A percentile compares a stretch with the other conserved stretches of the same genome.
These are phyloP conservation scores for Calonectria fujianensis DNA, from an alignment of 2,329 filamentous ascomycete species.

Conservation along the genomic window DNA sequence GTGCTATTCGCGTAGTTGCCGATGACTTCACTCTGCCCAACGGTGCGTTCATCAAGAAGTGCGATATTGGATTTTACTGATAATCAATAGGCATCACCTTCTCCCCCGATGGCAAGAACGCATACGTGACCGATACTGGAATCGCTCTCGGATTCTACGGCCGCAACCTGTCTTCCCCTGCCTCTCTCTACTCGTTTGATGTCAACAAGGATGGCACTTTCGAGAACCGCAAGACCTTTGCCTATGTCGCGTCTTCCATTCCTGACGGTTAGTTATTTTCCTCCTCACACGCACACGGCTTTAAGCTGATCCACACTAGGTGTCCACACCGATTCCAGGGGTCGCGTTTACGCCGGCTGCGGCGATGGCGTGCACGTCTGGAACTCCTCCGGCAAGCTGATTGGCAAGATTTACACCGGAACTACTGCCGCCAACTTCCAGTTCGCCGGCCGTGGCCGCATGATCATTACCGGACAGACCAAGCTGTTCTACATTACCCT, in stretches of 20 bases:
- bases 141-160: conserved; percentile 64
- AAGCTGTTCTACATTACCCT: conserved; percentile 59
- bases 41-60: conserved; percentile 55
- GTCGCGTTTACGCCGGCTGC: conserved; percentile 72
- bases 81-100: conserved; percentile 69
- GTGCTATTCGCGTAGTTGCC: conserved; percentile 72
- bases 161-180: conserved; percentile 62
- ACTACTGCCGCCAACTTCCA: conserved; percentile 67
- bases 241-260: conserved; percentile 71
- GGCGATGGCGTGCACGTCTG: conserved; percentile 71
- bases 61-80: background rate
- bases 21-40: conserved; percentile 75
- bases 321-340: conserved; percentile 72
- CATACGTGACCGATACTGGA: conserved; percentile 76
- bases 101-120: conserved; percentile 69
- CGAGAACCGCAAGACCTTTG: conserved; percentile 72
- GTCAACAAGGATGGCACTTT: conserved; percentile 67
- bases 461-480: conserved; percentile 61
- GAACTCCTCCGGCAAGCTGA: conserved; percentile 66
- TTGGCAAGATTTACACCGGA: conserved; percentile 74
- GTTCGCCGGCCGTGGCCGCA: conserved; percentile 62
- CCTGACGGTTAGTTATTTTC: conserved; percentile 71
- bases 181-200: conserved; percentile 65
- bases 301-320: conserved; percentile 57
- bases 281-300: background rate